Base-by-base conservation (phyloP, 2,329 filamentous ascomycete genomes). In the Phaeophleospora eucalypticola region DNA sequence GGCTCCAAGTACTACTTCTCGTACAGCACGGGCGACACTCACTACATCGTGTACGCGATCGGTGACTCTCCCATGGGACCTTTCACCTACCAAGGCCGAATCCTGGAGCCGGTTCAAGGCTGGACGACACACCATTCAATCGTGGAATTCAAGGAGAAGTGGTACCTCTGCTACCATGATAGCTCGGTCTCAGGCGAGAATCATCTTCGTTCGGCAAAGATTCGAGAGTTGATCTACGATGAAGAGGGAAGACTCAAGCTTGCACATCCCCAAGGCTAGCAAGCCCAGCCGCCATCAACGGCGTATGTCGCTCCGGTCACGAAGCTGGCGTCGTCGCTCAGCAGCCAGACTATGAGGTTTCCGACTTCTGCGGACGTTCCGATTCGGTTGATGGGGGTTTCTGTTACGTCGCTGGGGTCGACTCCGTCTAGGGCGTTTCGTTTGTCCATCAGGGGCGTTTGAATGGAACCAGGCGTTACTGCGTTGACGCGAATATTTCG, bases 121-220 rank as follows among this genome's bases (percentile, higher is more conserved):
- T 90, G 86, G 86, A 89, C 86, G 36, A 90, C 86, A 45, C 86
- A 89, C 68, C 86, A 89, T 65, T 86, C 82, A 2, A 84, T 90
- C 56, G 83, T 84, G 8, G 84, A 89, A 71, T 87, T 86, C 61
- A 65, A 80, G 66, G 83, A 78, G 3, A 78, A 76, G 54, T 89
- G 85, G 80, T 89, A 80, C 67, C 64, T 90, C 46, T 89, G 89
- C 65, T 82, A 89, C 64, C 86, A 89, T 62, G 86, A 89, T 68
- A 81, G 81, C 49, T 79, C 81, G 62, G 64, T 88, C 46, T 86
- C 82, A 44, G 73, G 75, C 62, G n/a, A n/a, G n/a, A n/a, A n/a
- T n/a, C n/a, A n/a, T n/a, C n/a, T 90, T 67, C 71, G 86, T 49
- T 82, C 78, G 54, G 85, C 89, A 33, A 88, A 89, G 75, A 80